Evolutionary conservation across 1,139 yeast species (phyloP).

Genomic region (Sugiyamaella pinicola): DNA sequence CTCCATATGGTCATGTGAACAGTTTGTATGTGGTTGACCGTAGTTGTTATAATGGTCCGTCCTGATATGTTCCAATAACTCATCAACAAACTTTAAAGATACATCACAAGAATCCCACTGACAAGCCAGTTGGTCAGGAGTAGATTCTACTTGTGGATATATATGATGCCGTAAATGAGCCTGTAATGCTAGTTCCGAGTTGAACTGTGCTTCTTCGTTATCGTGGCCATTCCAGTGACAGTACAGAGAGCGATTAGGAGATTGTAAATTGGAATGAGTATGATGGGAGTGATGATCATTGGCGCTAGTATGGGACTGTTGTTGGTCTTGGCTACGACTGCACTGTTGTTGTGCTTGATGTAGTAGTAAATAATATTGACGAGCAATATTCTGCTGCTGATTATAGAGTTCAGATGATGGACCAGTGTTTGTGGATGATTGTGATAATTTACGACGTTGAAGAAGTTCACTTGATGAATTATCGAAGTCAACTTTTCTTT

Average conservation of each 20-base stretch:
- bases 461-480: background rate
- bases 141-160: conserved; percentile 10
- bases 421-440: background rate
- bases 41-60: conserved; percentile 39
- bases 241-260: conserved; percentile 27
- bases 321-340: background rate
- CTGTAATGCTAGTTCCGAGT: conserved; percentile 37
- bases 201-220: conserved; percentile 35
- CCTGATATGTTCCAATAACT: conserved; percentile 43
- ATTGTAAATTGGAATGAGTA: too few species aligned
- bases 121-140: conserved; percentile 33
- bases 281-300: too few species aligned
- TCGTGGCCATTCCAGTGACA: conserved; percentile 45
- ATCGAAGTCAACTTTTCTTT: conserved; percentile 3
- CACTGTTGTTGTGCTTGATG: conserved; percentile 7
- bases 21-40: conserved; percentile 33
- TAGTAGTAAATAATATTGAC: conserved; percentile 5
- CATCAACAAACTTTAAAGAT: conserved; percentile 38
- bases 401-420: conserved; percentile 14
- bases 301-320: background rate
- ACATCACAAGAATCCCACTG: conserved; percentile 47
- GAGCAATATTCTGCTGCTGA: conserved; percentile 9
- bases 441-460: background rate
- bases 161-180: conserved; percentile 34
- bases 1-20: conserved; percentile 23